These are phyloP conservation scores for Paspalum vaginatum DNA, from an alignment of 176 grass and related monocot species.

Conservation along the genomic window DNA sequence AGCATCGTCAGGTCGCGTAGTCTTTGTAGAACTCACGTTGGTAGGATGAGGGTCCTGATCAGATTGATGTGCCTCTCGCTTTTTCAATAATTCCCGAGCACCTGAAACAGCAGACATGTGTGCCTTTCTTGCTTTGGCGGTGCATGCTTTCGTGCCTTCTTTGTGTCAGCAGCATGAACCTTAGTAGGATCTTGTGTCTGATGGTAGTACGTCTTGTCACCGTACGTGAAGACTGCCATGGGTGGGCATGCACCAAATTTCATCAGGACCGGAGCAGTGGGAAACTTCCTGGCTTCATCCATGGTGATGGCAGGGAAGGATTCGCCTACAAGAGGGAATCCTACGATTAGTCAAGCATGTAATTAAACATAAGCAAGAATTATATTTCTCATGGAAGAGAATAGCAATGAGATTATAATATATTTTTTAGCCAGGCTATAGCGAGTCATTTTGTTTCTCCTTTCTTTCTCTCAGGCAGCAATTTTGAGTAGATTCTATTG, in stretches of 20 bases:
- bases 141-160: background rate
- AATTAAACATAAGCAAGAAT: too few species aligned
- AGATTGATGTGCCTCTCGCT: background rate
- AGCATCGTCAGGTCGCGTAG: too few species aligned
- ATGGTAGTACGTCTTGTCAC: background rate
- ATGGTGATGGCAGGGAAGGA: conserved; percentile 2
- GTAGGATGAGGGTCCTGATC: too few species aligned
- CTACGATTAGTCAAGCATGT: background rate
- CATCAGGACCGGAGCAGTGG: accelerated
- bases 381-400: too few species aligned
- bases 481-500: too few species aligned
- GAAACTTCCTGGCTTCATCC: background rate
- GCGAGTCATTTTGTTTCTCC: too few species aligned
- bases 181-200: background rate
- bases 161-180: accelerated
- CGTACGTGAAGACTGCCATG: background rate
- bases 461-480: too few species aligned
- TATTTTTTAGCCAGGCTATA: too few species aligned
- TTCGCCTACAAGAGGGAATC: conserved; percentile 21
- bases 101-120: background rate
- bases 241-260: background rate
- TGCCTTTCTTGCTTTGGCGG: background rate
- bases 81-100: background rate
- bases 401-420: too few species aligned
- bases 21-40: too few species aligned